A percentile compares a stretch with the other conserved stretches of the same genome.
phyloP scores from a whole-genome alignment of 2,329 filamentous ascomycete genomes.

The Ophiostoma novo-ulmi region DNA sequence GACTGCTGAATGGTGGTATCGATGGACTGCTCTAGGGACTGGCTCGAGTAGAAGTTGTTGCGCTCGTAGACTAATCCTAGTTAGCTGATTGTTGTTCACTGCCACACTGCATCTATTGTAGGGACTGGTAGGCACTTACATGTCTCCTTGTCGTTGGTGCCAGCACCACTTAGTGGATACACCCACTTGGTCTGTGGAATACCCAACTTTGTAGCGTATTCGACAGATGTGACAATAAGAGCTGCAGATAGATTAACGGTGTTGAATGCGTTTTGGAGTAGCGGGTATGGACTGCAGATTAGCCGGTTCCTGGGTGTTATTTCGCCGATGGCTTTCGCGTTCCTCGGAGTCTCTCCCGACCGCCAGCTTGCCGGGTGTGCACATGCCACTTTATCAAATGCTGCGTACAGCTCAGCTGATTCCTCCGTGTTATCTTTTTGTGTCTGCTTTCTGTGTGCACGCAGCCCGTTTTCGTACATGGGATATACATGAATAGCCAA shows the following conservation, averaged over 20 bases:
- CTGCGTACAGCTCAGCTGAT: conserved; percentile 24
- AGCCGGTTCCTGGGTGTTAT: conserved; percentile 22
- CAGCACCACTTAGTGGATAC: conserved; percentile 21
- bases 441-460: conserved; percentile 20
- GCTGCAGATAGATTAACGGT: conserved; percentile 25
- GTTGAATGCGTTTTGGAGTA: conserved; percentile 24
- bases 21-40: conserved; percentile 20
- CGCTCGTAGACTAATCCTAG: conserved; percentile 17
- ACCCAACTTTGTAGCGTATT: conserved; percentile 19
- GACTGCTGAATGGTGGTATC: conserved; percentile 20
- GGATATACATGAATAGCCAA: conserved; percentile 24
- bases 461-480: conserved; percentile 25
- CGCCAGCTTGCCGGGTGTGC: conserved; percentile 22
- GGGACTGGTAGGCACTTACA: conserved; percentile 12
- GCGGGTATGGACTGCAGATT: conserved; percentile 25
- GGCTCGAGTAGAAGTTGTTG: conserved; percentile 20
- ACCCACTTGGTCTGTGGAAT: conserved; percentile 20
- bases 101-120: too few species aligned
- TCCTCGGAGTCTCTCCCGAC: conserved; percentile 19
- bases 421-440: conserved; percentile 20
- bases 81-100: not conserved
- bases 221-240: conserved; percentile 22
- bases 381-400: conserved; percentile 21
- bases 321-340: conserved; percentile 12
- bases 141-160: conserved; percentile 21